Percentiles rank a stretch among this genome's conserved stretches.
Conservation (phyloP, 257 asterid genomes). For the Solanum pennellii region DNA sequence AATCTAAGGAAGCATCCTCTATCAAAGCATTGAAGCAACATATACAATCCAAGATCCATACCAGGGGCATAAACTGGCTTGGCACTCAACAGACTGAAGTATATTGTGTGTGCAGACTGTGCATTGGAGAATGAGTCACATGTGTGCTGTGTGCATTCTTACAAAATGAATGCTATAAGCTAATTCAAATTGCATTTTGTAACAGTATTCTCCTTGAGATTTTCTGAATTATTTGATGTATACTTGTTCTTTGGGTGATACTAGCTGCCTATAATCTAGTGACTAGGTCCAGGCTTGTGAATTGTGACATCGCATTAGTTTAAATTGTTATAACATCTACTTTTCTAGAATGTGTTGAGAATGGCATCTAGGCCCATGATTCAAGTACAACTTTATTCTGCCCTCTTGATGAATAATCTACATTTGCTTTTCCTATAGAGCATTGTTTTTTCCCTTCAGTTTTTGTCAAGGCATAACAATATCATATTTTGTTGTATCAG, state of each 20-base stretch:
- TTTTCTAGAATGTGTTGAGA: neutral
- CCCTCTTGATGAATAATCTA: neutral
- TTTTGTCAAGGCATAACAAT: neutral
- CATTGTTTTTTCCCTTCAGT: neutral
- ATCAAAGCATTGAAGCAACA: neutral
- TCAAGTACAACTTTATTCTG: neutral
- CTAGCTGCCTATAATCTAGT: neutral
- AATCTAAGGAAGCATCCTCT: neutral
- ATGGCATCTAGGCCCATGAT: neutral
- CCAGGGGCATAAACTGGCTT: neutral
- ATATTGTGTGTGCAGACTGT: neutral
- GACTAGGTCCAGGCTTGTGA: neutral
- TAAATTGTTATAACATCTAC: neutral
- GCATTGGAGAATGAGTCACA: neutral
- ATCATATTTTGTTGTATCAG: conserved; percentile 24
- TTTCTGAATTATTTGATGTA: neutral
- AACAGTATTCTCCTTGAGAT: neutral
- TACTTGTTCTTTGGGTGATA: neutral
- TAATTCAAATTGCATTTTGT: neutral
- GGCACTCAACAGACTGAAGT: neutral
- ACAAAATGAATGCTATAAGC: neutral
- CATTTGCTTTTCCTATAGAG: neutral
- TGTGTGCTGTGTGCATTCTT: neutral
- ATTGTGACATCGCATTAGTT: neutral
- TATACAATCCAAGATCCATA: neutral